phyloP scores from a whole-genome alignment of 2,329 filamentous ascomycete genomes.

The Dactylellina haptotyla region DNA sequence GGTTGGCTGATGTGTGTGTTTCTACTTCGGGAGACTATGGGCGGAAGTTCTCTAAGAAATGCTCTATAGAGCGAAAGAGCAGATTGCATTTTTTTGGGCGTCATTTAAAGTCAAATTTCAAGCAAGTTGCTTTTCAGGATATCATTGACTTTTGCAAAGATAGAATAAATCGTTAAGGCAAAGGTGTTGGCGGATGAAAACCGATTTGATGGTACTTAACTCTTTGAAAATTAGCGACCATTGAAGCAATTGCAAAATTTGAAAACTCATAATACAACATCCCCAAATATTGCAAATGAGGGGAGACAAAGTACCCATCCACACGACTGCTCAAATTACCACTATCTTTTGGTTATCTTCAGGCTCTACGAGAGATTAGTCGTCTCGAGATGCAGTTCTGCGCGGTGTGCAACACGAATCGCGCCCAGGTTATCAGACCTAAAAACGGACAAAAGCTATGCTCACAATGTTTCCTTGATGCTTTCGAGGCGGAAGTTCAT shows the following conservation, averaged over 20 bases:
- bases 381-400: conserved; percentile 66
- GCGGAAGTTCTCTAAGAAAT: conserved; percentile 39
- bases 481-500: conserved; percentile 94
- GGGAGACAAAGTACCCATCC: no score
- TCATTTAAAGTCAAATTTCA: no score
- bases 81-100: not conserved
- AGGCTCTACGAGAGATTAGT: not conserved
- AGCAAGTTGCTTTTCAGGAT: no score
- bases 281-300: not conserved
- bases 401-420: conserved; percentile 76
- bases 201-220: not conserved
- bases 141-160: no score
- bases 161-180: no score
- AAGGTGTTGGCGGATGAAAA: no score
- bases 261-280: no score
- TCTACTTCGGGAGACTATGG: conserved; percentile 7
- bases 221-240: not conserved
- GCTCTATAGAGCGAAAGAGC: conserved; percentile 20
- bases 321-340: no score
- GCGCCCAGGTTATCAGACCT: conserved; percentile 89
- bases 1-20: not conserved
- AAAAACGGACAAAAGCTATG: conserved; percentile 96
- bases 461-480: conserved; percentile 82
- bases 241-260: no score
- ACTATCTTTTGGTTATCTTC: no score